These are phyloP conservation scores for Aeschynomene evenia DNA, from an alignment of 306 rosid species.

Conservation along the genomic window DNA sequence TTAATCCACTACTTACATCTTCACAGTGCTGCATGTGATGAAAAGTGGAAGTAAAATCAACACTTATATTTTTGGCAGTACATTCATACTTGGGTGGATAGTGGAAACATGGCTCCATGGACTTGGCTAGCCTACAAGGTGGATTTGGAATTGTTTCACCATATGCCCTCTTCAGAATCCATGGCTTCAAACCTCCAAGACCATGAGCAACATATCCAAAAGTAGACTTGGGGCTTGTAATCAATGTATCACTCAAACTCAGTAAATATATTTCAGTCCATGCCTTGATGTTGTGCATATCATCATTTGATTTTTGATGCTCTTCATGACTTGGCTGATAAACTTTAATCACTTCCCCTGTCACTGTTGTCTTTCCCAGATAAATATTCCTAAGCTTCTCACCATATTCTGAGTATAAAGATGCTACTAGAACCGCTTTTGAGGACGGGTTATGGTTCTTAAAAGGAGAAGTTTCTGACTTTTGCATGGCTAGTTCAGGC, in stretches of 20 bases:
- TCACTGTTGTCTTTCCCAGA: constrained; percentile 44
- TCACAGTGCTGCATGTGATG: constrained; percentile 67
- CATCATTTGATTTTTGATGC: constrained; percentile 58
- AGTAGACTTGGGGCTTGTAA: constrained; percentile 78
- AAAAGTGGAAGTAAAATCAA: constrained; percentile 52
- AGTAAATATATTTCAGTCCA: constrained; percentile 71
- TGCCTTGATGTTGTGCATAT: constrained; percentile 65
- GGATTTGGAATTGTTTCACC: constrained; percentile 56
- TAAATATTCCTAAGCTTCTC: constrained; percentile 59
- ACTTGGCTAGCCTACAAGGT: constrained; percentile 60
- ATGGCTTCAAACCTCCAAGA: constrained; percentile 79
- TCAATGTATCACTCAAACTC: constrained; percentile 66
- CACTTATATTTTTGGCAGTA: constrained; percentile 45
- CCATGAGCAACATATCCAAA: constrained; percentile 83
- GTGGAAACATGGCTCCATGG: constrained; percentile 83
- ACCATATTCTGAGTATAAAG: constrained; percentile 59
- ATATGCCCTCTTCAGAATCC: constrained; percentile 65
- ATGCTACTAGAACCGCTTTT: constrained; percentile 66
- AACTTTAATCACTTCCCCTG: constrained; percentile 49
- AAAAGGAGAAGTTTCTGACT: constrained; percentile 12
- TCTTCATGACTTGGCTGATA: constrained; percentile 82
- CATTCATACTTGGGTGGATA: constrained; percentile 75
- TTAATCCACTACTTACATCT: constrained; percentile 68
- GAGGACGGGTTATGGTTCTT: constrained; percentile 44
- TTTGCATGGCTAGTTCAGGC: constrained; percentile 44